These are phyloP conservation scores for Leccinum cinnamomeum DNA, from an alignment of 1,284 basidiomycete species.

Conservation along the genomic window DNA sequence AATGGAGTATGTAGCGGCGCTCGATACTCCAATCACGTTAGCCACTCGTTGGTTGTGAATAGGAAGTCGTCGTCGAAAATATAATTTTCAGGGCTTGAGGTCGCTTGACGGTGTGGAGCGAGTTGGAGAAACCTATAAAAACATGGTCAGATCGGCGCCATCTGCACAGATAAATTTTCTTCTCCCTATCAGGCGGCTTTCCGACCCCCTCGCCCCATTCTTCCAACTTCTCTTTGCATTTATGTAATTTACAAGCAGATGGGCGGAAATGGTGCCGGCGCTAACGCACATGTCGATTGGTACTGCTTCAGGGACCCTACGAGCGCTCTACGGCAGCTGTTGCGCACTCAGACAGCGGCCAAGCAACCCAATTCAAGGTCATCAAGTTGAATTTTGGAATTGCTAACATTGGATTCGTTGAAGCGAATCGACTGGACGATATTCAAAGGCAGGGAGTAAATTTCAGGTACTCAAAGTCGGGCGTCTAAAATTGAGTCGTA, in stretches of 20 bases:
- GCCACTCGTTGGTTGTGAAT: conserved; percentile 61
- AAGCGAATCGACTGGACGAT: not conserved
- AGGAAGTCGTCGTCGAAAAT: conserved; percentile 67
- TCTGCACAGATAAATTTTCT: not conserved
- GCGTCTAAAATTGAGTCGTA: conserved; percentile 1
- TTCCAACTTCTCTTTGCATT: not conserved
- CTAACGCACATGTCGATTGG: conserved; percentile 1
- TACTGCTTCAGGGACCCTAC: not conserved
- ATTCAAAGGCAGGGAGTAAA: not conserved
- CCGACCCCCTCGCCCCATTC: not conserved
- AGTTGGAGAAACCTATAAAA: conserved; percentile 56
- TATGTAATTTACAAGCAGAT: not conserved
- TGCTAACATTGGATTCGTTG: not conserved
- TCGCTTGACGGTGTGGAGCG: conserved; percentile 55
- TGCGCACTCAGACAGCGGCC: not conserved
- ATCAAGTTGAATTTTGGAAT: not conserved
- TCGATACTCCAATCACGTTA: conserved; percentile 67
- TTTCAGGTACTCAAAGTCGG: not conserved
- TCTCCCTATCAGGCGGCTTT: not conserved
- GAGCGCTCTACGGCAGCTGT: not conserved
- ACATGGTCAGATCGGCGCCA: conserved; percentile 41
- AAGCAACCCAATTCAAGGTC: not conserved
- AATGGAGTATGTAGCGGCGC: conserved; percentile 55
- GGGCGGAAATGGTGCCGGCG: conserved; percentile 6
- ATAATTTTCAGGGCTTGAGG: conserved; percentile 41